phyloP scores from a whole-genome alignment of 1,284 basidiomycete genomes.

The Ganoderma lingzhi region DNA sequence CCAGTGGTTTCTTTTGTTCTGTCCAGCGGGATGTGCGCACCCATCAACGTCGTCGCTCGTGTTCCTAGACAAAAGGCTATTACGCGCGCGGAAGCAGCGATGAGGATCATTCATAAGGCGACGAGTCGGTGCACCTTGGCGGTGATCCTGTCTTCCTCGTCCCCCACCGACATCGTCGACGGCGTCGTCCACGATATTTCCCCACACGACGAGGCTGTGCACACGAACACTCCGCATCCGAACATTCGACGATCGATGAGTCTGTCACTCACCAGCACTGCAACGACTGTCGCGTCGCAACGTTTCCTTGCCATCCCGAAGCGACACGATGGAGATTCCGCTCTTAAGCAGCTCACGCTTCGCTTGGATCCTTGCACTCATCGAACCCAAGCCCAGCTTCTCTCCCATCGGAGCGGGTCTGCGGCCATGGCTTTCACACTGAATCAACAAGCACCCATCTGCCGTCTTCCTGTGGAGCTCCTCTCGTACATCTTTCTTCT shows the following conservation, averaged over 20 bases:
- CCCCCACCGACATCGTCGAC: conserved; percentile 8
- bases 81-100: conserved; percentile 14
- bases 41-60: conserved; percentile 19
- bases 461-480: conserved; percentile 56
- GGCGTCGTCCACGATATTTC: conserved; percentile 1
- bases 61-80: conserved; percentile 28
- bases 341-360: conserved; percentile 27
- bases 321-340: conserved; percentile 5
- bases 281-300: conserved; percentile 27
- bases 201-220: conserved; percentile 9
- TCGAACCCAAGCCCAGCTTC: neutral
- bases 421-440: conserved; percentile 15
- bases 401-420: neutral
- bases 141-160: conserved; percentile 15
- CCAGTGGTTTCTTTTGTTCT: conserved; percentile 30
- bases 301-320: conserved; percentile 24
- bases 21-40: conserved; percentile 14
- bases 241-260: conserved; percentile 11
- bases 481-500: conserved; percentile 58
- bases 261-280: conserved; percentile 8
- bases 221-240: conserved; percentile 4
- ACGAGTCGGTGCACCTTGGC: conserved; percentile 9
- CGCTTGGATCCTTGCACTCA: conserved; percentile 18
- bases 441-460: conserved; percentile 21
- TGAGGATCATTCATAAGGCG: conserved; percentile 26